Evolutionary conservation across 441 rosid genomes (phyloP), one percentile per base, ranked within the genome.

Genomic region (Arabidopsis hybrid): DNA sequence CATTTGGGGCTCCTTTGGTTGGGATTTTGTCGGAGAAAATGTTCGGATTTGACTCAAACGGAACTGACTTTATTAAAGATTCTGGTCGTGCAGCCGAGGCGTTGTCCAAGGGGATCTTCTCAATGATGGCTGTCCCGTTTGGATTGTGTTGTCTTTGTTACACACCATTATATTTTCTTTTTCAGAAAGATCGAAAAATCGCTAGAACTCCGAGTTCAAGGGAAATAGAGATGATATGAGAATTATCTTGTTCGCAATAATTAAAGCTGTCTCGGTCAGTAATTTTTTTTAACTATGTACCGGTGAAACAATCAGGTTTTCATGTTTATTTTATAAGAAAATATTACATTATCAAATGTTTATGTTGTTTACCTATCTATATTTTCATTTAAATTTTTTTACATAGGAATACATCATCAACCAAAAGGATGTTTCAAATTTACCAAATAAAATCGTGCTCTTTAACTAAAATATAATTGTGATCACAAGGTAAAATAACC

Each of bases 1-100:
- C 97, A 32, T 84, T 95, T 31, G 97, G 97, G 14, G 97, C 99
- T 7, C 99, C 97, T 0, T 76, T 95, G 86, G 97, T 88, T 7
- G 97, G 99, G 26, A 89, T 95, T 69, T 86, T 95, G 70, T 88
- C 97, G 0, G 99, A 90, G 76, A 83, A 78, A 71, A 81, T 87
- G 63, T 92, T 82, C 17, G 99, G 99, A 1, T 95, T 92, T 69
- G 92, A 89, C 55, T 74, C 93, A 0, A 89, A 88, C 77, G 79
- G 91, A 3, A 79, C 92, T 3, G 89, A 89, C 71, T 87, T 88
- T 2, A 18, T 78, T 29, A 82, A 79, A 39, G 97, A 97, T 7
- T 65, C 67, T 16, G 60, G 69, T 0, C 81, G 73, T n/a, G 89
- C 85, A 73, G 97, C 99, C n/a, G 51, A 77, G 4, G 99, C 99